Evolutionary conservation across 768 basidiomycete genomes (phyloP), one percentile per base, ranked within the genome.

Genomic region (Mycena capillaripes): DNA sequence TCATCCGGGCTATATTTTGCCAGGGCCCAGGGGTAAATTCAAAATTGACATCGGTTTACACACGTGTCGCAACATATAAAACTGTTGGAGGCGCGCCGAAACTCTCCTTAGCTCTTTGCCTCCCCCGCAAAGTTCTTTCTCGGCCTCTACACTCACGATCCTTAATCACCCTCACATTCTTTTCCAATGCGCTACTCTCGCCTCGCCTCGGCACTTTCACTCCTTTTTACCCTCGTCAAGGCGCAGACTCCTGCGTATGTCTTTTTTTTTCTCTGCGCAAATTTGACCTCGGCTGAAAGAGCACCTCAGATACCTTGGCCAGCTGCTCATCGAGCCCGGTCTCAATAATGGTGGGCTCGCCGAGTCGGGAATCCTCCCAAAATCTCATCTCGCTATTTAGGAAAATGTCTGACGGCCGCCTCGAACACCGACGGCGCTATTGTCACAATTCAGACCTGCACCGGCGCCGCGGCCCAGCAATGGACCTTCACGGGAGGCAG

Each of bases 371-470:
- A 30, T 12, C 14, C 36, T 55, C 21, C 32, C 42, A 10, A 66
- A n/a, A 52, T 25, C 48, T 25, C 34, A 57, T 42, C 42, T 21
- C n/a, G 29, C 57, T 44, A 19, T 17, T 4, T 67, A 89, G 89
- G 79, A 12, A 86, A 88, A 79, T 90, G 89, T 75, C 70, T 90
- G 63, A 89, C 88, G 21, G 88, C 88, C 4, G 81, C 85, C 0
- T 86, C 86, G 12, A 86, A 89, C 78, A 75, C 79, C 11, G 83
- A 89, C 74, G 88, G 87, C 42, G 87, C 89, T 11, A 48, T 77
- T 25, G 86, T 89, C 67, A 86, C 84, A 10, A 80, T 90, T 56
- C 83, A 86, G 75, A 70, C 82, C 8, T 90, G 89, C 77, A 85
- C 82, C 14, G 85, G 85, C 25, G 76, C 82, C 25, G 76, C 77